phyloP scores from a whole-genome alignment of 306 rosid species.

The Herpetospermum pedunculosum region DNA sequence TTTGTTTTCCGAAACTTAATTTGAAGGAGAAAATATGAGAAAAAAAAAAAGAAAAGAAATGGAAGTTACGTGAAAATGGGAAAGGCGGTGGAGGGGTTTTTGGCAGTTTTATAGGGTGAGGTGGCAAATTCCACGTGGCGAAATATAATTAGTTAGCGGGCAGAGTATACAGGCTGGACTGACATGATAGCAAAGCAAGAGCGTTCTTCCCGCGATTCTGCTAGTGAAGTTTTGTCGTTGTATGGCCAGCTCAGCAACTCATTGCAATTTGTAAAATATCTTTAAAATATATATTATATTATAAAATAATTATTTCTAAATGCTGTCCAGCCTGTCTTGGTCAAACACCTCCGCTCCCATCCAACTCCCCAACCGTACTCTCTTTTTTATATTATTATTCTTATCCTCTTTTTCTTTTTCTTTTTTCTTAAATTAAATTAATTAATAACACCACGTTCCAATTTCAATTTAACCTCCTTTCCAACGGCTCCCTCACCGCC shows the following conservation, averaged over 20 bases:
- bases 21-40: not conserved
- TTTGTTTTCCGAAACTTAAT: too few species aligned
- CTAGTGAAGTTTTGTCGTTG: constrained; percentile 5
- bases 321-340: constrained; percentile 16
- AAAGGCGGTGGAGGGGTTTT: not conserved
- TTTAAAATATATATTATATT: not conserved
- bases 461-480: constrained; percentile 4
- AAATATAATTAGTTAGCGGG: not conserved
- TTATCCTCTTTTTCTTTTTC: not conserved
- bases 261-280: constrained; percentile 1
- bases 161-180: constrained; percentile 9
- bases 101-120: not conserved
- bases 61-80: constrained; percentile 1
- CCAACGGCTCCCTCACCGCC: not conserved
- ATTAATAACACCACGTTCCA: not conserved
- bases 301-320: not conserved
- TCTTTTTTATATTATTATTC: not conserved
- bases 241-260: constrained; percentile 7
- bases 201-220: constrained; percentile 13
- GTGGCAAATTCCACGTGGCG: not conserved
- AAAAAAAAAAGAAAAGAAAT: not conserved
- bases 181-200: constrained; percentile 7
- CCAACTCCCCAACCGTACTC: constrained; percentile 15
- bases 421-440: not conserved
- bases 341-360: constrained; percentile 16